Evolutionary conservation across 2,329 filamentous ascomycete genomes (phyloP).

Genomic region (Bertia moriformis): DNA sequence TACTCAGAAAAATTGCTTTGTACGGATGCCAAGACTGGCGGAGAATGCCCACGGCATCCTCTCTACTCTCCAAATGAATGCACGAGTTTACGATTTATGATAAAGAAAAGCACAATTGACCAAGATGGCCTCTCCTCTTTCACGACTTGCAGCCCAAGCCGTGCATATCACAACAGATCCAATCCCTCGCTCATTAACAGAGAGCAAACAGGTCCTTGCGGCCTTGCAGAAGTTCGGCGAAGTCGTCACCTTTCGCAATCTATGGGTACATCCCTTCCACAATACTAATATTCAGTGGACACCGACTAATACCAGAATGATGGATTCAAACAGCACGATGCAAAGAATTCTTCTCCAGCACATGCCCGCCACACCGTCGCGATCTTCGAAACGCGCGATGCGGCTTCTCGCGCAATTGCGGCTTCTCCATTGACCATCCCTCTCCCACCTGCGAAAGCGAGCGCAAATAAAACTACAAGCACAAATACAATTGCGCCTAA

Average conservation of each 20-base stretch:
- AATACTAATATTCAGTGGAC: neutral
- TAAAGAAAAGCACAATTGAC: too few relatives aligned
- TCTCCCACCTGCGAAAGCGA: neutral
- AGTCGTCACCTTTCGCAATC: neutral
- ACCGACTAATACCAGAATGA: neutral
- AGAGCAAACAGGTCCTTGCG: neutral
- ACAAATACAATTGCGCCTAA: neutral
- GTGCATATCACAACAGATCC: neutral
- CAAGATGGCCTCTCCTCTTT: neutral
- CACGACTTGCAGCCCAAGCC: neutral
- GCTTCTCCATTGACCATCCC: neutral
- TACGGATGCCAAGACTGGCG: too few relatives aligned
- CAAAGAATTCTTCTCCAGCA: neutral
- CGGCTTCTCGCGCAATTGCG: neutral
- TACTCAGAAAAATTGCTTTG: too few relatives aligned
- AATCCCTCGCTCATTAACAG: neutral
- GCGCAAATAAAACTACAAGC: neutral
- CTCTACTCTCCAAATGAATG: too few relatives aligned
- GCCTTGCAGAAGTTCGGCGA: neutral
- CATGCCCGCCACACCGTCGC: neutral
- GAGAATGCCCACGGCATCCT: too few relatives aligned
- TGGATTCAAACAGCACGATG: conserved; percentile 1
- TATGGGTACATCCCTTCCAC: neutral
- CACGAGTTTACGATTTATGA: too few relatives aligned
- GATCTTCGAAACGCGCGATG: neutral